Conservation (phyloP, 768 basidiomycete species). For the Hirschioporus abietinus region DNA sequence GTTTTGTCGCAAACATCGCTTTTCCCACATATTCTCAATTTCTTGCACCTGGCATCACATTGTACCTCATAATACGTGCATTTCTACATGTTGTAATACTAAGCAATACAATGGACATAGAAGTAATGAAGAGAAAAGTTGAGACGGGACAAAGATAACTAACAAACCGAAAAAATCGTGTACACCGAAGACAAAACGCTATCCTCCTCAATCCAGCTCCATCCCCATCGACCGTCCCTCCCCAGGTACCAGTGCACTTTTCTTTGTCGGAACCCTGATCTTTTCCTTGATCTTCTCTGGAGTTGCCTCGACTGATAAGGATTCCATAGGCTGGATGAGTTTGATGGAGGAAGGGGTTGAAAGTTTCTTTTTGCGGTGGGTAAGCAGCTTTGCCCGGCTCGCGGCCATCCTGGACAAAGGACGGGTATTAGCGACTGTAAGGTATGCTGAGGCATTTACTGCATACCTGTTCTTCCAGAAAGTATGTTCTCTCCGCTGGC, state of each 20-base stretch:
- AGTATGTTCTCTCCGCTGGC: constrained; percentile 79
- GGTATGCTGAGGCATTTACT: constrained; percentile 1
- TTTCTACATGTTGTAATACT: constrained; percentile 18
- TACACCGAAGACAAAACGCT: constrained; percentile 5
- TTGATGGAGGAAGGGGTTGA: constrained; percentile 51
- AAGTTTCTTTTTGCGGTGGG: constrained; percentile 63
- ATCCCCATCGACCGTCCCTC: constrained; percentile 89
- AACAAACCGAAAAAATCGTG: not conserved
- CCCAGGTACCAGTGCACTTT: constrained; percentile 73
- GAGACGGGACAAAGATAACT: constrained; percentile 7
- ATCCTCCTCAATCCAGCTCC: constrained; percentile 60
- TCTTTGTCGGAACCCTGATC: constrained; percentile 65
- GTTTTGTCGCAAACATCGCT: not conserved
- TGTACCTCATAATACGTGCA: no score
- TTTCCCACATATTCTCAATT: constrained; percentile 15
- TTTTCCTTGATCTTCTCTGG: constrained; percentile 59
- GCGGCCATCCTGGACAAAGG: constrained; percentile 65
- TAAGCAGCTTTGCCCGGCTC: constrained; percentile 71
- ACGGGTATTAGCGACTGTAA: not conserved
- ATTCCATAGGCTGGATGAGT: constrained; percentile 57
- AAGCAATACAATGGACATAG: constrained; percentile 3
- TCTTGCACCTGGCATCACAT: constrained; percentile 6
- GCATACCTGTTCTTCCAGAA: constrained; percentile 91
- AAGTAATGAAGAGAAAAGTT: constrained; percentile 1
- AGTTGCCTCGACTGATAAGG: constrained; percentile 34